Conservation (phyloP, 176 grass and related monocot genomes). For the Avena sativa region DNA sequence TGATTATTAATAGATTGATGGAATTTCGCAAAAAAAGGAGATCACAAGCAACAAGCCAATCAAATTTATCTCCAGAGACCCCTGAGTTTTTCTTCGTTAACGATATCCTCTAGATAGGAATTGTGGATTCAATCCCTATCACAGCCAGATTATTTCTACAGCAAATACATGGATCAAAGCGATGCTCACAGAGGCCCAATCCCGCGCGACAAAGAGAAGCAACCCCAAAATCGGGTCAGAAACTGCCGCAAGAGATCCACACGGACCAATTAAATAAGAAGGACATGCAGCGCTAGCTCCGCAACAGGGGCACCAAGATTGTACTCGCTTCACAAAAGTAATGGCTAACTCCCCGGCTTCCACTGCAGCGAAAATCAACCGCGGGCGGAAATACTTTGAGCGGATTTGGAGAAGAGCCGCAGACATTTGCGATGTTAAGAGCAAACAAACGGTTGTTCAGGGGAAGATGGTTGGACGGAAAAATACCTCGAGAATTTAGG, state of each 20-base stretch:
- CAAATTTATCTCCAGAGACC: neutral
- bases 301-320: neutral
- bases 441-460: neutral
- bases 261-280: neutral
- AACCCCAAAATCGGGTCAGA: neutral
- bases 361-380: neutral
- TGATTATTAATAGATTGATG: too few species aligned
- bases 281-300: neutral
- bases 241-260: neutral
- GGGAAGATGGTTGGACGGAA: slow-evolving; percentile 9
- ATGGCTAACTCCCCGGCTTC: neutral
- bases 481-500: neutral
- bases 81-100: neutral
- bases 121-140: neutral
- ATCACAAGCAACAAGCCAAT: neutral
- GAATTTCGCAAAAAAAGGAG: neutral
- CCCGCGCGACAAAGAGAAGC: neutral
- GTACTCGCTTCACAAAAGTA: neutral
- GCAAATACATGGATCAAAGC: neutral
- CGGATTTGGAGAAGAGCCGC: neutral
- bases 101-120: neutral
- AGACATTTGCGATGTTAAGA: neutral
- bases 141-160: neutral
- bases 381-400: neutral
- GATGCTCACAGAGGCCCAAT: neutral